These are phyloP conservation scores for Ogataea parapolymorpha DNA, from an alignment of 805 yeast species.

Conservation along the genomic window DNA sequence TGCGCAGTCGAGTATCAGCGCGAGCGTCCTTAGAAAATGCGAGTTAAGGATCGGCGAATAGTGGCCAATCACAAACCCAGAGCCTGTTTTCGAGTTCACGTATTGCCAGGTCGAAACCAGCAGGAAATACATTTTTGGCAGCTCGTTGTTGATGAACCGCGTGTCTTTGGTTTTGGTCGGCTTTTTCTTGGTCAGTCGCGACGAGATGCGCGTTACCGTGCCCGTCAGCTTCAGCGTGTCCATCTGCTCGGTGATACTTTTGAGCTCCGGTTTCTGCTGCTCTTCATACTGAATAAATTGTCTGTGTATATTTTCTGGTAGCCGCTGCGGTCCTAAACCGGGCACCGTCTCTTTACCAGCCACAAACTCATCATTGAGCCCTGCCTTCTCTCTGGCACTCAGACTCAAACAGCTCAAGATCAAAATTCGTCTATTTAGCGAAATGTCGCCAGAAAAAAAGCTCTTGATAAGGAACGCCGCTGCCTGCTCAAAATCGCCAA, in stretches of 20 bases:
- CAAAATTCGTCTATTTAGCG: constrained; percentile 72
- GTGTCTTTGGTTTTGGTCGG: constrained; percentile 22
- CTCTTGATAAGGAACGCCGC: constrained; percentile 47
- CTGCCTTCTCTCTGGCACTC: constrained; percentile 70
- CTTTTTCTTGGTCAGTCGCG: constrained; percentile 22
- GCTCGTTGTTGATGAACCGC: constrained; percentile 36
- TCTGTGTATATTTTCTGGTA: constrained; percentile 48
- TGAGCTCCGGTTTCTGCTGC: constrained; percentile 1
- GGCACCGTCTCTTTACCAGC: constrained; percentile 34
- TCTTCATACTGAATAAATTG: constrained; percentile 33
- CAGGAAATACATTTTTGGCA: constrained; percentile 50
- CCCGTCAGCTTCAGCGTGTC: constrained; percentile 34
- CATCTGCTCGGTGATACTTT: constrained; percentile 11
- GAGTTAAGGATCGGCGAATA: constrained; percentile 52
- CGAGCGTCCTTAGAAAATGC: constrained; percentile 58
- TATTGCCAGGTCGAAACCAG: constrained; percentile 46
- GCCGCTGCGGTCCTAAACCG: constrained; percentile 28
- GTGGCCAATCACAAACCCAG: constrained; percentile 46
- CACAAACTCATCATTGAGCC: constrained; percentile 50
- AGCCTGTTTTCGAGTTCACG: constrained; percentile 35
- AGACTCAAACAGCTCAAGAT: constrained; percentile 67
- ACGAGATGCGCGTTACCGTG: constrained; percentile 41
- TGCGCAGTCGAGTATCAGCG: constrained; percentile 54
- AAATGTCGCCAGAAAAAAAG: constrained; percentile 69
- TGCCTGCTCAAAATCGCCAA: constrained; percentile 38